These are phyloP conservation scores for Mycosarcoma maydis DNA, from an alignment of 1,284 basidiomycete species.

Conservation along the genomic window DNA sequence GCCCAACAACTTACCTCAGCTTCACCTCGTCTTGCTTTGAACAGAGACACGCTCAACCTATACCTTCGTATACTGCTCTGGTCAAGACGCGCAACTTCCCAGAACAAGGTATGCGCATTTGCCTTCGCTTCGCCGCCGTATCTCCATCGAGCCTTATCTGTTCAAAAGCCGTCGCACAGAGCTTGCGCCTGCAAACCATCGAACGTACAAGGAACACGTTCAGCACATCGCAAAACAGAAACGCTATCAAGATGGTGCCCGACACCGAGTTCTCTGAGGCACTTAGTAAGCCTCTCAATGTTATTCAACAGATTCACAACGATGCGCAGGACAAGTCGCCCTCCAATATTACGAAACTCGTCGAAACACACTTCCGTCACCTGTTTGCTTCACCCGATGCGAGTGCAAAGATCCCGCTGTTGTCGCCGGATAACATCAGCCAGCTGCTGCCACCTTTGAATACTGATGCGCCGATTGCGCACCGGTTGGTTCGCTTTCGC, in stretches of 20 bases:
- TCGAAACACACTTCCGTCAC: constrained; percentile 38
- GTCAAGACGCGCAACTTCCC: not conserved
- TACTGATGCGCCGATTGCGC: constrained; percentile 32
- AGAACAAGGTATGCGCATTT: constrained; percentile 17
- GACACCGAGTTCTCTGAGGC: constrained; percentile 49
- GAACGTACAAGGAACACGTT: not conserved
- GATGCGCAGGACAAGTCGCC: constrained; percentile 34
- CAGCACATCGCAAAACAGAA: not conserved
- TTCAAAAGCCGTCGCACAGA: not conserved
- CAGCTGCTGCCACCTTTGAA: constrained; percentile 12
- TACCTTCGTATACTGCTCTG: too few species aligned
- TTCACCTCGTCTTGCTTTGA: too few species aligned
- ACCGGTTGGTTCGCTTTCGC: constrained; percentile 62
- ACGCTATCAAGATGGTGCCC: constrained; percentile 41
- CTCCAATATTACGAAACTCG: constrained; percentile 28
- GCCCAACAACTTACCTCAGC: too few species aligned
- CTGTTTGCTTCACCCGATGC: constrained; percentile 41
- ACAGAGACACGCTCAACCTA: too few species aligned
- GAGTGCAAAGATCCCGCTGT: constrained; percentile 36
- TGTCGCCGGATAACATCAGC: constrained; percentile 21
- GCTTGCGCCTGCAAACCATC: not conserved
- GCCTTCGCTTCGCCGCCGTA: not conserved
- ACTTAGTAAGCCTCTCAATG: constrained; percentile 41
- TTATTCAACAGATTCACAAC: constrained; percentile 42
- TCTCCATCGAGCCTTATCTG: too few species aligned